Conservation (phyloP, 257 asterid genomes). For the Plantago ovata region DNA sequence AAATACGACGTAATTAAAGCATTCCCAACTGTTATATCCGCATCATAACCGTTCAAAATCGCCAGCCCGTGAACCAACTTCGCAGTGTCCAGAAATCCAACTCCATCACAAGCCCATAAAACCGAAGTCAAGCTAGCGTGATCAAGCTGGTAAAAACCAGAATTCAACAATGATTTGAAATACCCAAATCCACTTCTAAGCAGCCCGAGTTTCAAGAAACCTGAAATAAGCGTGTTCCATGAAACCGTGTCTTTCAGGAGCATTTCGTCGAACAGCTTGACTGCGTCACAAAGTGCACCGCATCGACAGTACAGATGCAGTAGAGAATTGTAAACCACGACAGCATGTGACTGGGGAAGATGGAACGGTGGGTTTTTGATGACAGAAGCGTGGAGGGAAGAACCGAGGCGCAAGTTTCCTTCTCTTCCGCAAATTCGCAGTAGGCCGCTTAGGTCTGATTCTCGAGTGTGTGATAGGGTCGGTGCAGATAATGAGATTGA, state of each 20-base stretch:
- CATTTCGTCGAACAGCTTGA: constrained; percentile 71
- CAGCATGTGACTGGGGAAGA: background rate
- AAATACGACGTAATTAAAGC: constrained; percentile 63
- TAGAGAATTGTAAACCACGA: constrained; percentile 52
- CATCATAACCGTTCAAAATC: constrained; percentile 50
- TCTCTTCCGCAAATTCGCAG: constrained; percentile 49
- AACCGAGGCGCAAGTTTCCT: constrained; percentile 53
- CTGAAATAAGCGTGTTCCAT: constrained; percentile 84
- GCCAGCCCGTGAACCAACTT: constrained; percentile 64
- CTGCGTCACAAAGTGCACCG: constrained; percentile 41
- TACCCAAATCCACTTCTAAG: constrained; percentile 44
- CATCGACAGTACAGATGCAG: constrained; percentile 44
- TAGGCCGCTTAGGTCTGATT: constrained; percentile 35
- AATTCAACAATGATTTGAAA: constrained; percentile 43
- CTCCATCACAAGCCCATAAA: constrained; percentile 55
- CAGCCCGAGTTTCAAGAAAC: constrained; percentile 44
- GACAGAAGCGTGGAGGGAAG: constrained; percentile 64
- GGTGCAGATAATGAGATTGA: constrained; percentile 20
- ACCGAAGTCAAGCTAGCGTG: constrained; percentile 62
- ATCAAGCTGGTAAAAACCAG: constrained; percentile 34
- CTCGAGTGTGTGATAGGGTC: constrained; percentile 22
- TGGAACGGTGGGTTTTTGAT: constrained; percentile 46
- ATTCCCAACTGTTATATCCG: constrained; percentile 63
- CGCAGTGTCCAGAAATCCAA: constrained; percentile 27
- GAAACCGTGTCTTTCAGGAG: constrained; percentile 64